A percentile compares a stretch with the other conserved stretches of the same genome.
These are phyloP conservation scores for Cardiospermum halicacabum DNA, from an alignment of 345 rosid species.

Conservation along the genomic window DNA sequence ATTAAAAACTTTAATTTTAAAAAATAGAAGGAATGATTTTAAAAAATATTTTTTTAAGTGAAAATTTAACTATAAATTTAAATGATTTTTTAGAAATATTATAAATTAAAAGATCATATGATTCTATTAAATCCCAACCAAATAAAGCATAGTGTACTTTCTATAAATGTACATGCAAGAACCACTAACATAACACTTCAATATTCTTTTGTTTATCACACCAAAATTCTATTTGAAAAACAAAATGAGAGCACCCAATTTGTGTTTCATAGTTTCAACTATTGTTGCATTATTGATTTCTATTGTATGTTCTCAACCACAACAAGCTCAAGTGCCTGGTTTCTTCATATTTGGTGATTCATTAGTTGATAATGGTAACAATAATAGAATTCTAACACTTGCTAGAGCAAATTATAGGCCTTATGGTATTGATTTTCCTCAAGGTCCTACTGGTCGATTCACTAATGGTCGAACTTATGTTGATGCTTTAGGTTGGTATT, in stretches of 20 bases:
- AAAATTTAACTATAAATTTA: too few relatives aligned
- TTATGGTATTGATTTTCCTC: constrained; percentile 83
- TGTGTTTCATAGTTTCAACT: constrained; percentile 20
- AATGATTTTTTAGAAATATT: too few relatives aligned
- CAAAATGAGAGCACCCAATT: constrained; percentile 11
- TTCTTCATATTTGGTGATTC: constrained; percentile 91
- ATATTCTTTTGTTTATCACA: not conserved
- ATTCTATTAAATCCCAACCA: not conserved
- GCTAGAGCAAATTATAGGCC: constrained; percentile 86
- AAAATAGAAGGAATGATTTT: too few relatives aligned
- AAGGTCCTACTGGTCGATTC: constrained; percentile 75
- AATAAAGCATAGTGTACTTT: not conserved
- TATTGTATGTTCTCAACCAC: constrained; percentile 28
- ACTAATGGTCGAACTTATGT: constrained; percentile 80
- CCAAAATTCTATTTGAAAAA: not conserved
- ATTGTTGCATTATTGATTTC: constrained; percentile 17
- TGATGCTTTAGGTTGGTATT: constrained; percentile 59
- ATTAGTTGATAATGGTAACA: constrained; percentile 88
- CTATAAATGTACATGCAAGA: not conserved
- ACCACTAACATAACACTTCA: too few relatives aligned
- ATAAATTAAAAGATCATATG: not conserved
- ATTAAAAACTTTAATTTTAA: too few relatives aligned
- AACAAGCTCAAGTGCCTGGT: constrained; percentile 61
- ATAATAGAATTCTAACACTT: constrained; percentile 59
- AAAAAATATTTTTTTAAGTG: too few relatives aligned